Evolutionary conservation across 345 rosid species (phyloP), one percentile per base, ranked within the genome.

Genomic region (Hypericum perforatum): DNA sequence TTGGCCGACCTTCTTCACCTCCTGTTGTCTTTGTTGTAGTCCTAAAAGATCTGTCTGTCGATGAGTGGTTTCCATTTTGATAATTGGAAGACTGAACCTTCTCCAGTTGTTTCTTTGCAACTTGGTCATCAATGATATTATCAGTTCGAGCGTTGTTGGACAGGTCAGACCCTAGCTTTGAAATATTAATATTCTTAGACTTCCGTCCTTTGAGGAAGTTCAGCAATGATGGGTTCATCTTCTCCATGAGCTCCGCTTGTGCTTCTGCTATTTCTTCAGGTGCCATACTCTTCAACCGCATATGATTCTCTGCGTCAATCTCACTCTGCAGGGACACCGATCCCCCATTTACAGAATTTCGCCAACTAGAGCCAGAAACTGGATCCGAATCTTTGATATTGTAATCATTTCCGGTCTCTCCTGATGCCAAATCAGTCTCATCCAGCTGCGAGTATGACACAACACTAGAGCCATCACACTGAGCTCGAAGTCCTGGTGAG

Each of bases 211-310:
- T 86, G 49, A 86, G 73, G 60, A 82, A 63, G 67, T 69, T 63
- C 13, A 91, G 61, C 53, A 91, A 63, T 32, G 83, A 66, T 67
- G 92, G 95, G 57, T 84, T 60, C 80, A 91, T 70, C 74, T 82
- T 91, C 63, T 78, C 78, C 77, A 79, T 64, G 69, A 90, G 69
- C 77, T 84, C 98, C 67, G 87, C 78, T 50, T 64, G 87, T 64
- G 96, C 87, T 75, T 82, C 64, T 8, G 80, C 81, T 65, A 86
- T 84, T 65, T 91, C 96, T 41, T 79, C 78, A 9, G 78, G 52
- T 14, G 95, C 71, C 98, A 91, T 91, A 44, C 73, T 56, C 61
- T 72, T 68, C 63, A 91, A 62, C 63, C 73, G 77, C 38, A 82
- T 74, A 29, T 49, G 64, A 63, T 91, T 87, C 71, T 91, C 98